Percentiles rank a stretch among this genome's conserved stretches.
These are phyloP conservation scores for Gossypium laxum DNA, from an alignment of 441 rosid species.

Conservation along the genomic window DNA sequence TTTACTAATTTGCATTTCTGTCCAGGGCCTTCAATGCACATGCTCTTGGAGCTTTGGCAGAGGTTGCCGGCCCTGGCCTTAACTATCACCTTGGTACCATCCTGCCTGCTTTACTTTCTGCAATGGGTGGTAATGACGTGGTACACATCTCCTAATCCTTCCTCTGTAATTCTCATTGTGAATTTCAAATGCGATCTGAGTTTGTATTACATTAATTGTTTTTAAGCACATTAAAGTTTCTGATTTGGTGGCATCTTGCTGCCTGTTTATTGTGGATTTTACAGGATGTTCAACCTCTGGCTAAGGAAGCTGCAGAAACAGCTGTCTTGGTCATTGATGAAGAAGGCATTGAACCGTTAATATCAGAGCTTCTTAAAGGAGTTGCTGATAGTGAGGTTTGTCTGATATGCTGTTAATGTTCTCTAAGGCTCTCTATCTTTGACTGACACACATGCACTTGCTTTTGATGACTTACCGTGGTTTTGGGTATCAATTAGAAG, in stretches of 20 bases:
- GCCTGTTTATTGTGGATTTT: conserved; percentile 13
- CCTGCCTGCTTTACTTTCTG: conserved; percentile 90
- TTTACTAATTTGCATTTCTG: conserved; percentile 19
- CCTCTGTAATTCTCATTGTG: neutral
- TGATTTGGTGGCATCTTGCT: neutral
- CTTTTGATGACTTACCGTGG: conserved; percentile 10
- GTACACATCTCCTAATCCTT: conserved; percentile 23
- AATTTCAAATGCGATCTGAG: neutral
- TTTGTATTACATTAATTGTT: neutral
- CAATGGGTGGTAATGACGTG: conserved; percentile 72
- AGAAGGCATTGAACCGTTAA: conserved; percentile 75
- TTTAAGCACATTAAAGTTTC: neutral
- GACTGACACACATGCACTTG: conserved; percentile 7
- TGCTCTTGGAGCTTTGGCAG: conserved; percentile 96
- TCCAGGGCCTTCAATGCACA: conserved; percentile 93
- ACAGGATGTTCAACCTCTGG: conserved; percentile 80
- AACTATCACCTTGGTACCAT: conserved; percentile 76
- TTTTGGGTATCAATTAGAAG: conserved; percentile 76
- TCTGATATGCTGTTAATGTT: neutral
- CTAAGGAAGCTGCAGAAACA: conserved; percentile 88
- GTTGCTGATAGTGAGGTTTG: conserved; percentile 69
- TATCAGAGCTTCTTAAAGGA: conserved; percentile 85
- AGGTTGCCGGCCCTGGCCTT: conserved; percentile 94
- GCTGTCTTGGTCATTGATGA: conserved; percentile 84
- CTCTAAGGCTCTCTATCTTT: neutral